A percentile compares a stretch with the other conserved stretches of the same genome.
Conservation (phyloP, 129 eudicot species). For the Lactuca sativa region DNA sequence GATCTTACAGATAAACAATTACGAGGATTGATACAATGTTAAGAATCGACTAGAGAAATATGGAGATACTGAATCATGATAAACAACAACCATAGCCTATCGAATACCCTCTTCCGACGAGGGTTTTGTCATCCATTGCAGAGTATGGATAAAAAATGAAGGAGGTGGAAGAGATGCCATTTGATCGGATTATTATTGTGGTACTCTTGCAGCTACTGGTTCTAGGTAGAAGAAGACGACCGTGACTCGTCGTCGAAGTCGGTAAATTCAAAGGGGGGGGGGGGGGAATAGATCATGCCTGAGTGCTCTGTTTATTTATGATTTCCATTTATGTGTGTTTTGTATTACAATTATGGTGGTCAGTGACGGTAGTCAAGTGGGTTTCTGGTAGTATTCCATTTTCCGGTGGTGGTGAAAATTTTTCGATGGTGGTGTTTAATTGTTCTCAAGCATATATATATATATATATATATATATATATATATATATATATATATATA, state of each 20-base stretch:
- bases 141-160: slow-evolving; percentile 23
- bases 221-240: slow-evolving; percentile 39
- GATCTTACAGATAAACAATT: no score
- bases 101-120: slow-evolving; percentile 19
- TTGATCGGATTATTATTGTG: slow-evolving; percentile 47
- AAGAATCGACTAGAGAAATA: no score
- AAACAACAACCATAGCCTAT: slow-evolving; percentile 30
- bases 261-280: slow-evolving; percentile 30
- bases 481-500: no score
- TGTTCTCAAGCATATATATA: no score
- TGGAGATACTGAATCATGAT: slow-evolving; percentile 4
- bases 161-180: slow-evolving; percentile 41
- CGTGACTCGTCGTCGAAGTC: slow-evolving; percentile 28
- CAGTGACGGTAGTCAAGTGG: no score
- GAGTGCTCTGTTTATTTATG: slow-evolving; percentile 13
- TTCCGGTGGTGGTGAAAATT: no score
- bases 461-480: no score
- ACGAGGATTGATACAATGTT: no score
- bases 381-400: no score
- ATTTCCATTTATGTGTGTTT: not conserved
- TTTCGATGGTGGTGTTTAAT: no score
- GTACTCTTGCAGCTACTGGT: slow-evolving; percentile 54
- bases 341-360: not conserved
- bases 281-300: not conserved
- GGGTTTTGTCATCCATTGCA: slow-evolving; percentile 20